A percentile compares a stretch with the other conserved stretches of the same genome.
These are phyloP conservation scores for Aspergillus calidoustus DNA, from an alignment of 2,329 filamentous ascomycete genomes.

Conservation along the genomic window DNA sequence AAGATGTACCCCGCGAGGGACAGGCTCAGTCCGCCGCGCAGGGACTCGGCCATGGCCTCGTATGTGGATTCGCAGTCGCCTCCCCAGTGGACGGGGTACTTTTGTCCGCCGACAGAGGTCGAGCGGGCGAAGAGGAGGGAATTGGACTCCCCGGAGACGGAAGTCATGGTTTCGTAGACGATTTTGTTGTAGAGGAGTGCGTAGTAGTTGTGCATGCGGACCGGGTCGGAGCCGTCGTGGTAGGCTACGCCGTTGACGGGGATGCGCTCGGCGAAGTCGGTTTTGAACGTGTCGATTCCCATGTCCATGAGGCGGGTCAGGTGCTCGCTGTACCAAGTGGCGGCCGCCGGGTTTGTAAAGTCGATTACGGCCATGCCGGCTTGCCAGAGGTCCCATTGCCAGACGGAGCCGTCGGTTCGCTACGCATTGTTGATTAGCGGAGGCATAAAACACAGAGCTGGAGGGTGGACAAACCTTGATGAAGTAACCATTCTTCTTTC, in stretches of 20 bases:
- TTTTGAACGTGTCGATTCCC: conserved; percentile 75
- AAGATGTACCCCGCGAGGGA: conserved; percentile 69
- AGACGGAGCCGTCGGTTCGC: conserved; percentile 70
- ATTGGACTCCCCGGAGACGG: conserved; percentile 54
- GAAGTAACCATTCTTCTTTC: conserved; percentile 67
- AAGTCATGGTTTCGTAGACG: conserved; percentile 69
- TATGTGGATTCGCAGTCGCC: conserved; percentile 76
- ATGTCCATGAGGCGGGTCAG: conserved; percentile 68
- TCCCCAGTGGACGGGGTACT: conserved; percentile 73
- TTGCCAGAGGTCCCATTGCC: conserved; percentile 80
- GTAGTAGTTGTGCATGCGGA: conserved; percentile 78
- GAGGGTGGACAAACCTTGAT: conserved; percentile 53
- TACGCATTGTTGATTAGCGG: conserved; percentile 16
- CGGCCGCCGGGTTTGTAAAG: conserved; percentile 73
- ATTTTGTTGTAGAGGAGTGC: conserved; percentile 73
- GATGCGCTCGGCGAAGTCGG: conserved; percentile 75
- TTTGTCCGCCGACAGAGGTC: conserved; percentile 70
- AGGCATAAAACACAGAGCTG: not conserved
- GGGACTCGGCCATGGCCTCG: conserved; percentile 72
- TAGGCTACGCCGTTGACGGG: conserved; percentile 69
- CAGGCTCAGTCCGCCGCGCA: conserved; percentile 68
- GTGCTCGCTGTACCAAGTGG: conserved; percentile 66
- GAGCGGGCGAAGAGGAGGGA: conserved; percentile 71
- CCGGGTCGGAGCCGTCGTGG: conserved; percentile 64
- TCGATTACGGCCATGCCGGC: conserved; percentile 76